Conservation (phyloP, 768 basidiomycete genomes). For the Tremella fuciformis region DNA sequence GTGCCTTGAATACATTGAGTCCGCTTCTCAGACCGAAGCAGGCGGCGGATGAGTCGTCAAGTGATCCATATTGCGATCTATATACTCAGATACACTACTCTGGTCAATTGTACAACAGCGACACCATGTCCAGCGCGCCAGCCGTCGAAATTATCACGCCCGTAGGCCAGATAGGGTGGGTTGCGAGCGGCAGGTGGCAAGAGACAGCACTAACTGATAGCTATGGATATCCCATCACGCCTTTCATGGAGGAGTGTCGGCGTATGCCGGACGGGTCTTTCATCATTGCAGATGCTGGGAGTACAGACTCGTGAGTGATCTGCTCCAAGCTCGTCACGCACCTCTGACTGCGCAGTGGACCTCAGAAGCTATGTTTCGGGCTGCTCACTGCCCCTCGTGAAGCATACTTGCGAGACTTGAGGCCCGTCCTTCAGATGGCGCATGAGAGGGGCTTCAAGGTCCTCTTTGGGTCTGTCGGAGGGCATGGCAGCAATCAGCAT, state of each 20-base stretch:
- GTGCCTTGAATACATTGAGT: too few relatives aligned
- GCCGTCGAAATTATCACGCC: slow-evolving; percentile 1
- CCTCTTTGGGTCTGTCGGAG: not conserved
- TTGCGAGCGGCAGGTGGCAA: not conserved
- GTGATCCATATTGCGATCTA: too few relatives aligned
- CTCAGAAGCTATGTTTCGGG: slow-evolving; percentile 2
- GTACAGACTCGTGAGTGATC: slow-evolving; percentile 4
- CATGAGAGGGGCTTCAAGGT: slow-evolving; percentile 4
- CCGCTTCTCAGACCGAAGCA: too few relatives aligned
- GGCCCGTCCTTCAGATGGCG: slow-evolving; percentile 2
- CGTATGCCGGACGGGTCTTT: slow-evolving; percentile 6
- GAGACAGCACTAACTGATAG: not conserved
- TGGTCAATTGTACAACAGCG: too few relatives aligned
- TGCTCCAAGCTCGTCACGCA: not conserved
- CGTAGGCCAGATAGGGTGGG: slow-evolving; percentile 4
- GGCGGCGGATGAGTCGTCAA: too few relatives aligned
- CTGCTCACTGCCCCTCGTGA: not conserved
- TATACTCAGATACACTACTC: too few relatives aligned
- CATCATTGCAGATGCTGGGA: slow-evolving; percentile 3
- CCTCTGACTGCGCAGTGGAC: not conserved
- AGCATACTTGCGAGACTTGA: not conserved
- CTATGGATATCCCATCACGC: slow-evolving; percentile 5
- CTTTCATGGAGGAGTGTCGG: not conserved
- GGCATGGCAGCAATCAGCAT: not conserved
- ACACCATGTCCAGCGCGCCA: not conserved